These are phyloP conservation scores for Botrytis fabae DNA, from an alignment of 2,329 filamentous ascomycete genomes.

Conservation along the genomic window DNA sequence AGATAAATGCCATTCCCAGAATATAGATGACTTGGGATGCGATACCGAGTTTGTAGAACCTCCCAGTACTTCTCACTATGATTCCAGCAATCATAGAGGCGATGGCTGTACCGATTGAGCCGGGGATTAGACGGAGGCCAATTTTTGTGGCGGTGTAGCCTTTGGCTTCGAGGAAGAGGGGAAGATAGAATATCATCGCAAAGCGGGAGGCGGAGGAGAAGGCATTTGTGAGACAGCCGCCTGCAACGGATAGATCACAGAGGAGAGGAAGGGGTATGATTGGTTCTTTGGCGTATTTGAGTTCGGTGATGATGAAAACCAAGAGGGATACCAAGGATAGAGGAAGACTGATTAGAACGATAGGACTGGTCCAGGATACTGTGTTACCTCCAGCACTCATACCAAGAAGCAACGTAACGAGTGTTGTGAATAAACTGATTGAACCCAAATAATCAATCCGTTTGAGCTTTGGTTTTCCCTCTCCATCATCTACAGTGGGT, in stretches of 20 bases:
- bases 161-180: slow-evolving; percentile 72
- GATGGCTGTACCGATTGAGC: slow-evolving; percentile 58
- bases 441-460: slow-evolving; percentile 74
- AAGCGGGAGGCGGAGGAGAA: slow-evolving; percentile 61
- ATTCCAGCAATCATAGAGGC: slow-evolving; percentile 62
- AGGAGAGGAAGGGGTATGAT: slow-evolving; percentile 62
- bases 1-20: slow-evolving; percentile 54
- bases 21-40: slow-evolving; percentile 43
- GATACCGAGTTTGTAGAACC: slow-evolving; percentile 68
- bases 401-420: slow-evolving; percentile 70
- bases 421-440: slow-evolving; percentile 60
- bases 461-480: slow-evolving; percentile 41
- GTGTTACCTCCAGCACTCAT: slow-evolving; percentile 63
- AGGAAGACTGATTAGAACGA: slow-evolving; percentile 47
- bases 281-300: slow-evolving; percentile 49
- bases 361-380: slow-evolving; percentile 57
- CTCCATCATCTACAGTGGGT: slow-evolving; percentile 6
- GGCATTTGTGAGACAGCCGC: slow-evolving; percentile 70
- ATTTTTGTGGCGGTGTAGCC: slow-evolving; percentile 61
- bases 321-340: slow-evolving; percentile 45
- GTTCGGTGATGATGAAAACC: slow-evolving; percentile 57
- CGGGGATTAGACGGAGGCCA: slow-evolving; percentile 65
- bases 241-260: slow-evolving; percentile 63
- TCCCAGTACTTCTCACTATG: slow-evolving; percentile 67
- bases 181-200: slow-evolving; percentile 67